These are phyloP conservation scores for Nematodospora anomalae DNA, from an alignment of 1,139 yeast genomes.

Conservation along the genomic window DNA sequence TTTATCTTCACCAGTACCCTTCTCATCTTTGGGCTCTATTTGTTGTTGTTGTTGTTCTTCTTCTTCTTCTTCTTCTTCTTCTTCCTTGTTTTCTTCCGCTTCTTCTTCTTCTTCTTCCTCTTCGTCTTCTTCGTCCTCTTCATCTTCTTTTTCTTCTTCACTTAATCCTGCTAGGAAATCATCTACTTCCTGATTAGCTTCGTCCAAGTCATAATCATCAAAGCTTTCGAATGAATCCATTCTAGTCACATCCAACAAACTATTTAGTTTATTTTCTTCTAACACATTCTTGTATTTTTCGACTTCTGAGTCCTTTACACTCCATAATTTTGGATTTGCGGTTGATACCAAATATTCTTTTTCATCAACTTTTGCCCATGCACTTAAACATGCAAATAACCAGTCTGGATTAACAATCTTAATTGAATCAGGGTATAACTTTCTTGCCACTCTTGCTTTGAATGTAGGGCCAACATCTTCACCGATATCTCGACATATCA, in stretches of 20 bases:
- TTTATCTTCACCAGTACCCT: conserved; percentile 17
- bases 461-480: conserved; percentile 53
- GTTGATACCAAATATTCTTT: conserved; percentile 55
- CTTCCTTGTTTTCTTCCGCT: conserved; percentile 15
- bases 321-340: conserved; percentile 39
- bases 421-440: conserved; percentile 57
- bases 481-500: conserved; percentile 73
- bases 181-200: conserved; percentile 59
- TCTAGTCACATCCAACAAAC: conserved; percentile 20
- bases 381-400: conserved; percentile 81
- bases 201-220: conserved; percentile 51
- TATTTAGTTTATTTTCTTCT: conserved; percentile 19
- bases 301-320: conserved; percentile 43
- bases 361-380: conserved; percentile 75
- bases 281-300: conserved; percentile 41
- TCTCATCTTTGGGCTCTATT: conserved; percentile 12
- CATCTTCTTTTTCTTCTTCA: conserved; percentile 48
- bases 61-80: conserved; percentile 17
- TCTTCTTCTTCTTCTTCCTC: conserved; percentile 17
- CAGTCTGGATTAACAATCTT: conserved; percentile 90
- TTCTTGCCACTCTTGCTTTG: conserved; percentile 74
- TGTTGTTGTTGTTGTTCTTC: conserved; percentile 16
- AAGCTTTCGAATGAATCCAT: conserved; percentile 31
- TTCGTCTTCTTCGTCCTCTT: conserved; percentile 22
- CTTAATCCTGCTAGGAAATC: conserved; percentile 58